Evolutionary conservation across 2,329 filamentous ascomycete species (phyloP).

Genomic region (Aspergillus flavus): DNA sequence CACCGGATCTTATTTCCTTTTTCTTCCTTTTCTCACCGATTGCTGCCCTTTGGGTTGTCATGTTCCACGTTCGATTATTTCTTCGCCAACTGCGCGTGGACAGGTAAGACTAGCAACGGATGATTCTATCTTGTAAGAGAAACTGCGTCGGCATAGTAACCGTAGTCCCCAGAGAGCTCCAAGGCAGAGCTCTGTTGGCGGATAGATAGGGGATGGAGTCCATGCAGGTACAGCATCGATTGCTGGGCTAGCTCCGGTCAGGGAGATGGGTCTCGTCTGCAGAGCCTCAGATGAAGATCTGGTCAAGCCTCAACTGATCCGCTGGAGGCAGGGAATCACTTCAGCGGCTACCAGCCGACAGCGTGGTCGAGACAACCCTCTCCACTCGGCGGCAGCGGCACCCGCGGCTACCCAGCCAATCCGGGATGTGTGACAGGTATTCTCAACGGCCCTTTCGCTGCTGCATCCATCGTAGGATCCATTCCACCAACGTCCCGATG

Average conservation of each 20-base stretch:
- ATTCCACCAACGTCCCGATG: constrained; percentile 48
- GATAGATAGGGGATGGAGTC: neutral
- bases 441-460: constrained; percentile 30
- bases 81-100: neutral
- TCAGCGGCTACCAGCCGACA: neutral
- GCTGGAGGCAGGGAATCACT: neutral
- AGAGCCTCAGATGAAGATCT: constrained; percentile 2
- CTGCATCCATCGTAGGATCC: constrained; percentile 42
- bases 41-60: neutral
- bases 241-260: neutral
- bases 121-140: neutral
- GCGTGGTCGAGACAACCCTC: neutral
- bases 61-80: neutral
- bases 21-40: neutral
- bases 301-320: neutral
- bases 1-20: neutral
- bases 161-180: neutral
- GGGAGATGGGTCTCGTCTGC: constrained; percentile 3
- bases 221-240: constrained; percentile 6
- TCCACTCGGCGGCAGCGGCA: constrained; percentile 9
- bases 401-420: constrained; percentile 2
- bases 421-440: constrained; percentile 5
- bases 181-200: neutral
- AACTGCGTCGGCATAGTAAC: neutral
- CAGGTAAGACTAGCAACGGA: neutral